Base-by-base conservation (phyloP, 1,284 basidiomycete species). In the Cutaneotrichosporon daszewskae region DNA sequence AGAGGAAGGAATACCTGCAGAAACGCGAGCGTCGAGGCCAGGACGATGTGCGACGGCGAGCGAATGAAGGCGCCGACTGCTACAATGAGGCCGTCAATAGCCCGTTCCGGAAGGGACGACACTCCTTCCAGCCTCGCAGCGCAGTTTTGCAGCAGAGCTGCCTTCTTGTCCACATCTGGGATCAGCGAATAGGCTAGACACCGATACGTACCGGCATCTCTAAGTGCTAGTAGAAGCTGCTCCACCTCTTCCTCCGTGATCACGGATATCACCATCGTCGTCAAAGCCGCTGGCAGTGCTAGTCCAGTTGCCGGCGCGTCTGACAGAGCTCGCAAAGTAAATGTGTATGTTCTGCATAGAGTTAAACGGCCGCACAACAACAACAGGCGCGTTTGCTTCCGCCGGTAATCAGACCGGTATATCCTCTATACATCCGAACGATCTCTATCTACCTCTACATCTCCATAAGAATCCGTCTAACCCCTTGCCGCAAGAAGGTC, bases 401-500 rank as follows among this genome's bases (percentile, higher is more conserved):
- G 32, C 17, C 10, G 17, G 32, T 7, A 5, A 33, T 35, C 18
- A 35, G 14, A 35, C 19, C n/a, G n/a, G n/a, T n/a, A n/a, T n/a
- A n/a, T n/a, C n/a, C n/a, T n/a, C n/a, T n/a, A n/a, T n/a, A n/a
- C n/a, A n/a, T n/a, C n/a, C n/a, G n/a, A n/a, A n/a, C n/a, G n/a
- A n/a, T n/a, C n/a, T n/a, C n/a, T n/a, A n/a, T n/a, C n/a, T n/a
- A n/a, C 2, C 19, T 33, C 28, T 37, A 44, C n/a, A 44, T 51
- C 27, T 63, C 66, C 51, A 64, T 59, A 23, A 72, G 49, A 17
- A 76, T 70, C 31, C 70, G 57, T 37, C 72, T 62, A 1, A 78
- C 68, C 4, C 76, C 75, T 19, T 74, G 68, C 11, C 76, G 66
- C 67, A 96, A 84, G 68, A 86, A 88, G 17, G 89, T 84, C 5